Percentiles rank a stretch among this genome's conserved stretches.
phyloP scores from a whole-genome alignment of 257 asterid species.

The Solanum peruvianum region DNA sequence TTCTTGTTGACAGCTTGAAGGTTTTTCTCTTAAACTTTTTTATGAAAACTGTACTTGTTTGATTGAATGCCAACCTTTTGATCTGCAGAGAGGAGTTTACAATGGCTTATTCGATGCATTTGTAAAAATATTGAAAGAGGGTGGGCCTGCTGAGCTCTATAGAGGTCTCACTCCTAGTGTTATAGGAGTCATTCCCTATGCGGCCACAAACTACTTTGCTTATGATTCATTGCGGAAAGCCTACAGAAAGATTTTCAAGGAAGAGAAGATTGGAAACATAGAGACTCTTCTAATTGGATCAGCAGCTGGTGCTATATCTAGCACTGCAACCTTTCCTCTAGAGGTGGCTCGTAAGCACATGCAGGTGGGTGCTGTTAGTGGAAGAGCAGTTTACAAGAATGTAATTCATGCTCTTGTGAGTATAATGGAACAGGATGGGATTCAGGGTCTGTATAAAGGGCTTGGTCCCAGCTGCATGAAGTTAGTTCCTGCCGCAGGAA shows the following conservation, averaged over 20 bases:
- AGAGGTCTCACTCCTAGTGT: conserved; percentile 87
- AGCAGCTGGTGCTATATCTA: conserved; percentile 84
- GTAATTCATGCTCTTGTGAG: conserved; percentile 75
- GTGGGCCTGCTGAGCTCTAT: conserved; percentile 82
- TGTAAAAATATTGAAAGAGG: conserved; percentile 68
- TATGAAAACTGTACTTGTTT: neutral
- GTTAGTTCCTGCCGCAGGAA: conserved; percentile 95
- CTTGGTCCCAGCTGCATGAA: conserved; percentile 91
- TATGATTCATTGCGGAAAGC: conserved; percentile 64
- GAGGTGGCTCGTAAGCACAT: conserved; percentile 96
- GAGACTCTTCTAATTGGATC: conserved; percentile 90
- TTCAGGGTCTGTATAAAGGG: conserved; percentile 73
- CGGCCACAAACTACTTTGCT: conserved; percentile 81
- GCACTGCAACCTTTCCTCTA: conserved; percentile 85
- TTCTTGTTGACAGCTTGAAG: neutral
- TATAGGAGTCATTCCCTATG: conserved; percentile 86
- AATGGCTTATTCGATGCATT: conserved; percentile 73
- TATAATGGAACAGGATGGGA: conserved; percentile 76
- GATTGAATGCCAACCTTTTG: neutral
- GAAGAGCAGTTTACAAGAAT: conserved; percentile 74
- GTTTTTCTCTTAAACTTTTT: neutral
- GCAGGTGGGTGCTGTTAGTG: conserved; percentile 90
- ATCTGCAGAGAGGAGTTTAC: conserved; percentile 59
- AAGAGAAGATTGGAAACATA: conserved; percentile 68
- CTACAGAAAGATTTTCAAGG: conserved; percentile 45